phyloP scores from a whole-genome alignment of 768 basidiomycete species.

The Porpolomopsis calyptriformis region DNA sequence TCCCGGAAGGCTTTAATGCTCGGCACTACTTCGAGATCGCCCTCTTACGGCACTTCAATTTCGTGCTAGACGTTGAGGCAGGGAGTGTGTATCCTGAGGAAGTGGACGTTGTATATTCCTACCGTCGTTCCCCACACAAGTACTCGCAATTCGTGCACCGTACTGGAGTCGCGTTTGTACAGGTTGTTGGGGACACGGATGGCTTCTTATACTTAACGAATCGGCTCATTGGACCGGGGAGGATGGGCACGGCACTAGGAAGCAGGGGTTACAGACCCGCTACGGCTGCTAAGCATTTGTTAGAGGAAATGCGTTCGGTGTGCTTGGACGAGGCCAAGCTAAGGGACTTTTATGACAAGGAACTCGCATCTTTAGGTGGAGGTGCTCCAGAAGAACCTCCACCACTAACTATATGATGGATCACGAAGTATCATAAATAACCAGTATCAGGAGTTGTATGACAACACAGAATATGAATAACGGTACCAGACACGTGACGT shows the following conservation, averaged over 20 bases:
- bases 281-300: constrained; percentile 50
- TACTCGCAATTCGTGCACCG: constrained; percentile 91
- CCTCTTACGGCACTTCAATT: constrained; percentile 65
- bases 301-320: constrained; percentile 49
- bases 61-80: constrained; percentile 79
- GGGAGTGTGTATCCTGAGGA: constrained; percentile 64
- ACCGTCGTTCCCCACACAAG: constrained; percentile 65
- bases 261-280: constrained; percentile 47
- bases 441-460: neutral
- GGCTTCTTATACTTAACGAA: constrained; percentile 90
- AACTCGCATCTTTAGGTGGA: constrained; percentile 39
- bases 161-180: constrained; percentile 82
- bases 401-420: constrained; percentile 32
- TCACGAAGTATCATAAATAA: too few species aligned
- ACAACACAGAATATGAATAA: neutral
- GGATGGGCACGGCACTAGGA: constrained; percentile 45
- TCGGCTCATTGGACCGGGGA: constrained; percentile 63
- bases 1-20: constrained; percentile 57
- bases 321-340: constrained; percentile 50
- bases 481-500: neutral
- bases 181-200: constrained; percentile 66
- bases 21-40: constrained; percentile 74
- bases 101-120: constrained; percentile 82
- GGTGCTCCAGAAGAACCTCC: constrained; percentile 41
- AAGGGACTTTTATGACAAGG: constrained; percentile 62